Evolutionary conservation across 371 early-diverging fungal genomes (phyloP).

Genomic region (Rhizomucor miehei): DNA sequence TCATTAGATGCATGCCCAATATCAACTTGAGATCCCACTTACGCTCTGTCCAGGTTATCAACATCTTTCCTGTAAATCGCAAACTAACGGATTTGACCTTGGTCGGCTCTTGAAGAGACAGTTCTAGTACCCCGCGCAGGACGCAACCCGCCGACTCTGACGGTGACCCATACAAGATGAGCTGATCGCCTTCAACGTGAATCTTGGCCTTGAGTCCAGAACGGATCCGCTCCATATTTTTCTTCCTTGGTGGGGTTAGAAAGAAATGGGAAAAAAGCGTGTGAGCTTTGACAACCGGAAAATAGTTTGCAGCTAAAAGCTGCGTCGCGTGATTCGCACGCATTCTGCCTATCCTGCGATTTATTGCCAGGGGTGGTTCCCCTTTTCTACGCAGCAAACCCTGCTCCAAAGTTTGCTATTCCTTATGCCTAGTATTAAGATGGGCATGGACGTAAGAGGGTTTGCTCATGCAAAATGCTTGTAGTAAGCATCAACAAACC

Average conservation of each 20-base stretch:
- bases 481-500: too few species aligned
- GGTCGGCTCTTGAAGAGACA: conserved; percentile 27
- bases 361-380: too few species aligned
- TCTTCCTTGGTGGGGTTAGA: not conserved
- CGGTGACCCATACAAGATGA: conserved; percentile 38
- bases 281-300: not conserved
- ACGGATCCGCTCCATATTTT: conserved; percentile 12
- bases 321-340: too few species aligned
- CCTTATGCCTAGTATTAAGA: too few species aligned
- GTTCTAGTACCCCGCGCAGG: conserved; percentile 32
- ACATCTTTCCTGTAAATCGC: conserved; percentile 32
- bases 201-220: conserved; percentile 20
- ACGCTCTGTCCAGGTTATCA: conserved; percentile 39
- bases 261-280: not conserved
- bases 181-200: conserved; percentile 34
- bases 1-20: not conserved
- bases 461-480: too few species aligned
- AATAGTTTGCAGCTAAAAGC: not conserved
- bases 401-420: too few species aligned
- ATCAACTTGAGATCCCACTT: conserved; percentile 10
- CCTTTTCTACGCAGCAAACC: too few species aligned
- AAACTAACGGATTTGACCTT: conserved; percentile 34
- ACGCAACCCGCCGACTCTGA: conserved; percentile 45
- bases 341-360: too few species aligned
- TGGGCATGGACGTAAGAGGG: too few species aligned